A percentile compares a stretch with the other conserved stretches of the same genome.
Evolutionary conservation across 495 filamentous ascomycete genomes (phyloP).

Genomic region (Aspergillus steynii): DNA sequence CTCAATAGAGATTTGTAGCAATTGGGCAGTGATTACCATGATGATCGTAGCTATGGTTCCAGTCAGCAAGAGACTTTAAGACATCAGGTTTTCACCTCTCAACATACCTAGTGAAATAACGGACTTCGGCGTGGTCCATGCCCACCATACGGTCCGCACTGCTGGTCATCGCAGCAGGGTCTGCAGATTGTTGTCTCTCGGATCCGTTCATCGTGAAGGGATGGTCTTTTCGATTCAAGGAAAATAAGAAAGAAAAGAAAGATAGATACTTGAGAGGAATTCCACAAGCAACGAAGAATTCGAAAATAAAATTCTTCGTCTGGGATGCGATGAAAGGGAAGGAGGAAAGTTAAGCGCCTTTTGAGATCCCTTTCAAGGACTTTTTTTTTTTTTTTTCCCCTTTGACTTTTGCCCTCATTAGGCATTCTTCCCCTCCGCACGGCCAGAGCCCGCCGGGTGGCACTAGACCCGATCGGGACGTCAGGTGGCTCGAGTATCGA

Average conservation of each 20-base stretch:
- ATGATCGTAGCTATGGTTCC: constrained; percentile 76
- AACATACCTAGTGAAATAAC: constrained; percentile 92
- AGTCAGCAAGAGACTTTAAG: constrained; percentile 32
- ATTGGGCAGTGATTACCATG: constrained; percentile 63
- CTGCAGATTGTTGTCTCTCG: constrained; percentile 21
- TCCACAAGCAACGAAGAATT: constrained; percentile 15
- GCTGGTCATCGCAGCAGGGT: constrained; percentile 36
- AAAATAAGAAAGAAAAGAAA: constrained; percentile 8
- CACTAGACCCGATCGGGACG: constrained; percentile 1
- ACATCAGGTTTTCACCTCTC: constrained; percentile 14
- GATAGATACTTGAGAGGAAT: constrained; percentile 8
- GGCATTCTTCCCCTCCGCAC: constrained; percentile 24
- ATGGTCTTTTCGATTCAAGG: not conserved
- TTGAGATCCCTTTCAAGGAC: constrained; percentile 19
- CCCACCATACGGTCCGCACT: constrained; percentile 55
- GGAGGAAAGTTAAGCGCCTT: constrained; percentile 21
- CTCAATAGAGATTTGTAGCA: constrained; percentile 10
- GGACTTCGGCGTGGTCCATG: constrained; percentile 86
- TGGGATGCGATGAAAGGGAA: constrained; percentile 7
- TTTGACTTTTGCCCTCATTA: constrained; percentile 24
- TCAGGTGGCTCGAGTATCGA: constrained; percentile 12
- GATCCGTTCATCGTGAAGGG: constrained; percentile 33
- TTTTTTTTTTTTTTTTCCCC: constrained; percentile 45
- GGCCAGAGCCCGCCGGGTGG: constrained; percentile 9
- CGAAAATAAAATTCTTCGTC: constrained; percentile 9